These are phyloP conservation scores for Arabidopsis thaliana DNA, from an alignment of 345 rosid species.

Conservation along the genomic window DNA sequence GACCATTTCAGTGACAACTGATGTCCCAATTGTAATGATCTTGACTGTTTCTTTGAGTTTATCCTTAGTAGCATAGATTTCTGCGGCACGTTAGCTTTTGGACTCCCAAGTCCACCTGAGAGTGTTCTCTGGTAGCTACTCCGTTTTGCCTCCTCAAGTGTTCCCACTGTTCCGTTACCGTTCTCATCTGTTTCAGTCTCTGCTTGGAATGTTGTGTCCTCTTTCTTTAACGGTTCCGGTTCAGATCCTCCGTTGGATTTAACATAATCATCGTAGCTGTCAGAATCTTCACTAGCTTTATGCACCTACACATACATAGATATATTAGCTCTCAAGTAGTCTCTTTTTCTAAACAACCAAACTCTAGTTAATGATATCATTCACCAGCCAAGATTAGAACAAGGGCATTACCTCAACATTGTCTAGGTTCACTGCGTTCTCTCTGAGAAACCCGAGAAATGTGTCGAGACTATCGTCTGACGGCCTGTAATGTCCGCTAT, in stretches of 20 bases:
- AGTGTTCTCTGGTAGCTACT: slow-evolving; percentile 65
- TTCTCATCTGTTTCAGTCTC: slow-evolving; percentile 42
- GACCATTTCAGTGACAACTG: slow-evolving; percentile 85
- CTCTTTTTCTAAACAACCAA: background rate
- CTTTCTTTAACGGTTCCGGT: slow-evolving; percentile 41
- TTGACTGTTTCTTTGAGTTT: slow-evolving; percentile 73
- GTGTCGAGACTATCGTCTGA: slow-evolving; percentile 67
- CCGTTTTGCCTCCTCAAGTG: slow-evolving; percentile 26
- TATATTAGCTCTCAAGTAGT: slow-evolving; percentile 18
- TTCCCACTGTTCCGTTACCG: slow-evolving; percentile 28
- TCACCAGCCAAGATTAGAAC: background rate
- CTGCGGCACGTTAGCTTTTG: slow-evolving; percentile 67
- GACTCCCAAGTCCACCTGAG: slow-evolving; percentile 82
- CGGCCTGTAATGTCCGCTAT: slow-evolving; percentile 95
- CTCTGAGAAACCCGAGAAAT: slow-evolving; percentile 68
- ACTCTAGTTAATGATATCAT: slow-evolving; percentile 2
- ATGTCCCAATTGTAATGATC: slow-evolving; percentile 75
- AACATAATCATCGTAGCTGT: slow-evolving; percentile 51
- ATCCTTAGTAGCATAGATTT: slow-evolving; percentile 64
- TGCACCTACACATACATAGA: slow-evolving; percentile 51
- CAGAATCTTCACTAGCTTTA: slow-evolving; percentile 69
- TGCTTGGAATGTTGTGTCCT: slow-evolving; percentile 27
- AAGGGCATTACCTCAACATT: slow-evolving; percentile 65
- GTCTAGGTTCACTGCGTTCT: slow-evolving; percentile 67
- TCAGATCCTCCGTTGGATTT: slow-evolving; percentile 40